phyloP scores from a whole-genome alignment of 2,329 filamentous ascomycete genomes.

The Proliferodiscus dingleyae region DNA sequence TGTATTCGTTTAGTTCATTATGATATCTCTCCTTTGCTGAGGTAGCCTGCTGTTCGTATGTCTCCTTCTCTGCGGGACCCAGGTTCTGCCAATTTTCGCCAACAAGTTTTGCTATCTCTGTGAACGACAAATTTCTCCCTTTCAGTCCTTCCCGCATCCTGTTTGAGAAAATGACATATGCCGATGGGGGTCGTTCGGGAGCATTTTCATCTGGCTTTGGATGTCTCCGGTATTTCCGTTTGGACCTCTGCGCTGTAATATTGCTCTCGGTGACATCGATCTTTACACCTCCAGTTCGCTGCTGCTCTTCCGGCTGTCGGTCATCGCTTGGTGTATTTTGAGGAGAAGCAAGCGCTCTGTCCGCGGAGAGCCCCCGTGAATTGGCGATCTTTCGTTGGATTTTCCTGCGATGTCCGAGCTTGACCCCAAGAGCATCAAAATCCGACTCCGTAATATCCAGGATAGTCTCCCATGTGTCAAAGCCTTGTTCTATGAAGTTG shows the following conservation, averaged over 20 bases:
- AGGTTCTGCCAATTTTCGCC: slow-evolving; percentile 79
- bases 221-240: slow-evolving; percentile 73
- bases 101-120: slow-evolving; percentile 77
- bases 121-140: slow-evolving; percentile 72
- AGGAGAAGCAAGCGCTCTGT: slow-evolving; percentile 32
- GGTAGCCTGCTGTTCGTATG: slow-evolving; percentile 67
- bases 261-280: slow-evolving; percentile 41
- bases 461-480: slow-evolving; percentile 80
- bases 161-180: slow-evolving; percentile 82
- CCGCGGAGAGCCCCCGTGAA: slow-evolving; percentile 52
- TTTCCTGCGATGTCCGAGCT: slow-evolving; percentile 78
- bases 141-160: slow-evolving; percentile 76
- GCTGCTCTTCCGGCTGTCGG: slow-evolving; percentile 48
- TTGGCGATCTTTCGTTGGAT: slow-evolving; percentile 80
- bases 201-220: slow-evolving; percentile 78
- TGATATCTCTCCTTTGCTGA: slow-evolving; percentile 73
- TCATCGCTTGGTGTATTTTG: slow-evolving; percentile 52
- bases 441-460: slow-evolving; percentile 82
- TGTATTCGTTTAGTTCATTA: slow-evolving; percentile 67
- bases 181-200: slow-evolving; percentile 73
- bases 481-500: slow-evolving; percentile 70
- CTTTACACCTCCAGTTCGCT: slow-evolving; percentile 42
- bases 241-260: slow-evolving; percentile 42
- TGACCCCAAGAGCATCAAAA: slow-evolving; percentile 69
- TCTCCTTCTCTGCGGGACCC: slow-evolving; percentile 60